phyloP scores from a whole-genome alignment of 139 green algal species.

The Asterochloris sp. region DNA sequence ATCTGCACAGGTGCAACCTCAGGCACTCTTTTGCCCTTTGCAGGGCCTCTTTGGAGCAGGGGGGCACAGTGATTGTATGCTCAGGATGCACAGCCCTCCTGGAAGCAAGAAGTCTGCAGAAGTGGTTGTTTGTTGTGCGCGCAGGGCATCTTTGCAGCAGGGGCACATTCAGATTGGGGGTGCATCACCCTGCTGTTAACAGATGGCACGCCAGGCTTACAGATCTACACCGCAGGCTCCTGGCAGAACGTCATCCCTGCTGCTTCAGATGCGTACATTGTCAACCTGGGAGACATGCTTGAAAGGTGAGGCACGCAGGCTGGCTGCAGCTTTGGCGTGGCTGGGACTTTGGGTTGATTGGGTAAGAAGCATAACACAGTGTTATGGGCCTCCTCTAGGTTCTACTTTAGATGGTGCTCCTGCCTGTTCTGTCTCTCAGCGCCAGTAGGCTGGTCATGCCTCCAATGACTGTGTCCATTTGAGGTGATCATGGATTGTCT shows the following conservation, averaged over 20 bases:
- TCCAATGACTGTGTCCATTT: not conserved
- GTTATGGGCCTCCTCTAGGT: not conserved
- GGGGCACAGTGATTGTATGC: too few species aligned
- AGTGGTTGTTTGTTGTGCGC: not conserved
- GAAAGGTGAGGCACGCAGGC: slow-evolving; percentile 49
- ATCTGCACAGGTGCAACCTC: too few species aligned
- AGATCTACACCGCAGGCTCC: slow-evolving; percentile 51
- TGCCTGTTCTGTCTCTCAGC: not conserved
- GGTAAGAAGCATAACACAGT: not conserved
- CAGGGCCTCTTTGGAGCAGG: too few species aligned
- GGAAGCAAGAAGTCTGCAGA: too few species aligned
- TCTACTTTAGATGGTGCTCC: too few species aligned
- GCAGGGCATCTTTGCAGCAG: slow-evolving; percentile 40
- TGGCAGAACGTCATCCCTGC: slow-evolving; percentile 67
- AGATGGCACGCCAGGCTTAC: slow-evolving; percentile 65
- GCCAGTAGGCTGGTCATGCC: not conserved
- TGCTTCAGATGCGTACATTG: slow-evolving; percentile 62
- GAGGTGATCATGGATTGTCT: not conserved
- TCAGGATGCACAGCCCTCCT: too few species aligned
- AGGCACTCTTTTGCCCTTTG: too few species aligned
- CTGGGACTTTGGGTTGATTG: not conserved
- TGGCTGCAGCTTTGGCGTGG: not conserved
- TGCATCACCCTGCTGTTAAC: slow-evolving; percentile 90
- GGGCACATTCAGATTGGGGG: slow-evolving; percentile 92
- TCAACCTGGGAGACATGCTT: slow-evolving; percentile 95